Evolutionary conservation across 2,329 filamentous ascomycete genomes (phyloP).

Genomic region (Aspergillus jensenii): DNA sequence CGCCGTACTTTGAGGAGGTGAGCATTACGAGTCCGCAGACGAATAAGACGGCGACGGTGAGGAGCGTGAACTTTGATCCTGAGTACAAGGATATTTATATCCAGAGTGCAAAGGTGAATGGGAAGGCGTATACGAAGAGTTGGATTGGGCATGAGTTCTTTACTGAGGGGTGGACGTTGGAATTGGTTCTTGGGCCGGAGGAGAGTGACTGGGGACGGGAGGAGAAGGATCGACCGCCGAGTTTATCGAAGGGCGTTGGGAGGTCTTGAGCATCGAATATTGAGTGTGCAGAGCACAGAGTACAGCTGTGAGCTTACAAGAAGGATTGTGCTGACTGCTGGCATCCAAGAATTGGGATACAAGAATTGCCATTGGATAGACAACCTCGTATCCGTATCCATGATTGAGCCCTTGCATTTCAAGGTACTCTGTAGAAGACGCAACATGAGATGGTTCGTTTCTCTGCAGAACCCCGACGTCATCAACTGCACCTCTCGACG

Average conservation of each 20-base stretch:
- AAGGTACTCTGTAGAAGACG: too few species aligned
- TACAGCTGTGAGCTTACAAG: too few species aligned
- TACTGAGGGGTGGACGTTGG: conserved; percentile 61
- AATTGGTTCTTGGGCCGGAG: conserved; percentile 59
- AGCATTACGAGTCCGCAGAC: conserved; percentile 59
- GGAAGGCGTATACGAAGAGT: conserved; percentile 59
- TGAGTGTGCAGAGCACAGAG: too few species aligned
- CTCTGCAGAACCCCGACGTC: too few species aligned
- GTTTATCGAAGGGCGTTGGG: conserved; percentile 28
- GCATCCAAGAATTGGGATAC: too few species aligned
- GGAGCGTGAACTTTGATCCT: conserved; percentile 60
- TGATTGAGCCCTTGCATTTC: too few species aligned
- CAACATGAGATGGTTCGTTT: too few species aligned
- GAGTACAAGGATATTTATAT: conserved; percentile 60
- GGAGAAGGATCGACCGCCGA: conserved; percentile 61
- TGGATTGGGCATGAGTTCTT: conserved; percentile 71
- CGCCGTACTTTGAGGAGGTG: conserved; percentile 65
- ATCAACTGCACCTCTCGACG: too few species aligned
- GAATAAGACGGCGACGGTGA: conserved; percentile 58
- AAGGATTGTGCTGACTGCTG: too few species aligned
- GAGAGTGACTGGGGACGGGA: conserved; percentile 67
- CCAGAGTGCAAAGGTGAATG: conserved; percentile 64
- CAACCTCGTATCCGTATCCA: too few species aligned
- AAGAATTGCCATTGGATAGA: too few species aligned
- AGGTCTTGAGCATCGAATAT: too few species aligned